Percentiles rank a stretch among this genome's conserved stretches.
phyloP scores from a whole-genome alignment of 192 early-diverging fungal species.

The Backusella mclennaniae region DNA sequence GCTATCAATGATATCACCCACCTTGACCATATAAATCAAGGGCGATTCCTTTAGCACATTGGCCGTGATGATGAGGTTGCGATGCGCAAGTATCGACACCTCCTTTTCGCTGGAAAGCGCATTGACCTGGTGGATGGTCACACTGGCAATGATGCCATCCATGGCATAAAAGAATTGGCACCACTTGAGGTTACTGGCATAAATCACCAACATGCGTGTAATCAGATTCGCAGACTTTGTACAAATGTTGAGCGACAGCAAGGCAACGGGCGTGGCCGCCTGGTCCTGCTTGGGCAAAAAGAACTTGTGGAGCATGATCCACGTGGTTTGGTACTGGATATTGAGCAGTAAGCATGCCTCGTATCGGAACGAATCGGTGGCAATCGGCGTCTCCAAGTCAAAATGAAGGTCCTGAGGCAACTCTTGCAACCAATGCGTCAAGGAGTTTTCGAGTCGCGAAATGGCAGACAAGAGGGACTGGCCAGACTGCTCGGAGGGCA shows the following conservation, averaged over 20 bases:
- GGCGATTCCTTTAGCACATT: slow-evolving; percentile 33
- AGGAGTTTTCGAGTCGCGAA: slow-evolving; percentile 37
- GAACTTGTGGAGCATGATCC: slow-evolving; percentile 47
- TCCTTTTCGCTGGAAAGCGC: slow-evolving; percentile 40
- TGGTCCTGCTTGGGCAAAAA: slow-evolving; percentile 44
- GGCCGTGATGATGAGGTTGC: slow-evolving; percentile 37
- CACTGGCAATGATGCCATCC: slow-evolving; percentile 40
- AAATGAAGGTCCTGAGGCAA: slow-evolving; percentile 34
- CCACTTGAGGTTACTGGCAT: slow-evolving; percentile 33
- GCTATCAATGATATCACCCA: slow-evolving; percentile 39
- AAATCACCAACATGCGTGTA: slow-evolving; percentile 37
- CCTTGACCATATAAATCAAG: slow-evolving; percentile 38
- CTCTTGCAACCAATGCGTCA: slow-evolving; percentile 37
- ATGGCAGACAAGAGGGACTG: slow-evolving; percentile 42
- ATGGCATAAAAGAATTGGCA: slow-evolving; percentile 42
- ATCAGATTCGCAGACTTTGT: slow-evolving; percentile 43
- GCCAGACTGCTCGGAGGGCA: slow-evolving; percentile 43
- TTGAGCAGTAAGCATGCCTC: slow-evolving; percentile 39
- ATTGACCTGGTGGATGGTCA: slow-evolving; percentile 41
- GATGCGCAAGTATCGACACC: slow-evolving; percentile 33
- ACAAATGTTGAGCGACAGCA: slow-evolving; percentile 41
- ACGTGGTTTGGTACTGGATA: slow-evolving; percentile 40
- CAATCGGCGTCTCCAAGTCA: slow-evolving; percentile 26
- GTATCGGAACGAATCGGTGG: slow-evolving; percentile 30
- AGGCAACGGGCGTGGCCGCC: slow-evolving; percentile 39